These are phyloP conservation scores for Fraxinus greggii DNA, from an alignment of 305 asterid genomes.

Conservation along the genomic window DNA sequence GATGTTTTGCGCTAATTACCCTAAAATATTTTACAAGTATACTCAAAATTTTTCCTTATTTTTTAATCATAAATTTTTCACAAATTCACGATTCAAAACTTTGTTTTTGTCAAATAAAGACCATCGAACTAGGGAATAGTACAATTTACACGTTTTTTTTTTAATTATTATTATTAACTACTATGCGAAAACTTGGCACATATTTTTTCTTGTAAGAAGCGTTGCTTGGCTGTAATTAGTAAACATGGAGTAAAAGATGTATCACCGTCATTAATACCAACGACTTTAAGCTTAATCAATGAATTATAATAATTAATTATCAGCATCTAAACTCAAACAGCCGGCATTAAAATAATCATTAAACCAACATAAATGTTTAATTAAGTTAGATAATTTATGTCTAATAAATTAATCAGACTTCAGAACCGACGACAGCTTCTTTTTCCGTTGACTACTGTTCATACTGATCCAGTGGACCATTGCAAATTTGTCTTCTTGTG, in stretches of 20 bases:
- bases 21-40: no score
- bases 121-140: no score
- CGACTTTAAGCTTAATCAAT: not conserved
- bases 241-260: not conserved
- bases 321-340: not conserved
- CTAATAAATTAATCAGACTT: not conserved
- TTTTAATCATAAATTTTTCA: no score
- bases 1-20: no score
- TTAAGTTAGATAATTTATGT: not conserved
- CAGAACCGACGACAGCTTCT: not conserved
- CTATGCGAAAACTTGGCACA: not conserved
- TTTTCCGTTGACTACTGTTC: slow-evolving; percentile 8
- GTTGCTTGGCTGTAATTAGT: not conserved
- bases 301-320: no score
- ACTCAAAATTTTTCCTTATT: no score
- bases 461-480: slow-evolving; percentile 28
- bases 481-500: slow-evolving; percentile 19
- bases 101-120: no score
- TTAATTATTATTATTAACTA: not conserved
- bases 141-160: no score
- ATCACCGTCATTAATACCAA: not conserved
- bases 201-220: not conserved
- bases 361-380: not conserved
- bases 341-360: not conserved
- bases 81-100: no score